Conservation (phyloP, 257 asterid species). For the Ballota nigra region DNA sequence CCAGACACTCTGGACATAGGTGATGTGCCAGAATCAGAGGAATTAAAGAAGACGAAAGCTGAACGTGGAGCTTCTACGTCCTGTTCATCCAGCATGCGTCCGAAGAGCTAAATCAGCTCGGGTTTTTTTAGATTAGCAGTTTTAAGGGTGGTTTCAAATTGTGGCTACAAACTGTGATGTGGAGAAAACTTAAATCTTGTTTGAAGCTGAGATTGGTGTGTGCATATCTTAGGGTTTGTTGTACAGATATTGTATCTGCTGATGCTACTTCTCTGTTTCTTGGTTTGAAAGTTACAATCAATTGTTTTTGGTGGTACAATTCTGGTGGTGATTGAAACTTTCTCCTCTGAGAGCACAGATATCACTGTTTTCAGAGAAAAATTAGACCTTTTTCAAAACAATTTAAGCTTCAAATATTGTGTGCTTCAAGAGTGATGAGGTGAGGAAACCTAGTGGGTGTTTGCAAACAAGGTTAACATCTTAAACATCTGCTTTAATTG, state of each 20-base stretch:
- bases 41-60: too few species aligned
- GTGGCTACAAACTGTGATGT: conserved; percentile 18
- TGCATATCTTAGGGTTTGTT: conserved; percentile 9
- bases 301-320: too few species aligned
- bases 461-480: neutral
- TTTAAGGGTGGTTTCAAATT: neutral
- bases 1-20: conserved; percentile 85
- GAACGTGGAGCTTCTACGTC: conserved; percentile 59
- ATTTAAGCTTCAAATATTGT: too few species aligned
- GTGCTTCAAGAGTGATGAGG: too few species aligned
- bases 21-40: conserved; percentile 68
- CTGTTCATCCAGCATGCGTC: conserved; percentile 33
- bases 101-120: conserved; percentile 34
- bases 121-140: neutral
- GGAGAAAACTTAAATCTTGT: neutral
- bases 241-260: conserved; percentile 24
- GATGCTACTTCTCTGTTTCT: neutral
- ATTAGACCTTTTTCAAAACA: neutral
- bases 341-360: neutral
- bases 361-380: neutral
- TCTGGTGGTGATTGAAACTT: neutral
- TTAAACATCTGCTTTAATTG: neutral
- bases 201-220: conserved; percentile 17
- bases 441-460: too few species aligned
- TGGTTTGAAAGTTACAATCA: conserved; percentile 14